A percentile compares a stretch with the other conserved stretches of the same genome.
phyloP scores from a whole-genome alignment of 768 basidiomycete species.

The Russula earlei region DNA sequence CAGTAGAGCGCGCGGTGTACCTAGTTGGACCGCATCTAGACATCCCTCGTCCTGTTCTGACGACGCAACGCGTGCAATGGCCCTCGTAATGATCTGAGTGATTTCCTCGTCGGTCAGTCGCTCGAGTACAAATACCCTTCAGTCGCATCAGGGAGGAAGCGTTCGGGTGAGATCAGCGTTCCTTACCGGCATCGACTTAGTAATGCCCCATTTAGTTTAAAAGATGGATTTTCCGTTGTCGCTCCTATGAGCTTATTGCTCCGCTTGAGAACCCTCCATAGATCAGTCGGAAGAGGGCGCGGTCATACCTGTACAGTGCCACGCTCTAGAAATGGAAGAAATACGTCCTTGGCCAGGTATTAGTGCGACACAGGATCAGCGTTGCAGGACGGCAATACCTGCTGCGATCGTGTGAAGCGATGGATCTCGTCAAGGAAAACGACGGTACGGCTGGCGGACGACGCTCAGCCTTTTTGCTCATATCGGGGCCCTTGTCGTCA shows the following conservation, averaged over 20 bases:
- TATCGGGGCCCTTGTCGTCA: not conserved
- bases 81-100: constrained; percentile 46
- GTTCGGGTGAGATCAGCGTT: not conserved
- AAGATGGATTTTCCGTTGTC: constrained; percentile 86
- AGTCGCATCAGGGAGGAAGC: not conserved
- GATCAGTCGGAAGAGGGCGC: not conserved
- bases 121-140: constrained; percentile 66
- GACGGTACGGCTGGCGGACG: constrained; percentile 49
- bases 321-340: constrained; percentile 74
- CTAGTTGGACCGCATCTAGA: too few relatives aligned
- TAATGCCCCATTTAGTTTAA: constrained; percentile 67
- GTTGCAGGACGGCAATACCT: constrained; percentile 30
- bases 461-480: not conserved
- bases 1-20: not conserved
- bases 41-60: not conserved
- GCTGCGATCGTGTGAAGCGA: constrained; percentile 65
- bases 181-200: constrained; percentile 70
- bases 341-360: constrained; percentile 48
- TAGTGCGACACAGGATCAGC: constrained; percentile 9
- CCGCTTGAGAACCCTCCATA: not conserved
- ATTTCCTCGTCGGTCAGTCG: constrained; percentile 60
- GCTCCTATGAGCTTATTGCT: constrained; percentile 59
- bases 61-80: constrained; percentile 30
- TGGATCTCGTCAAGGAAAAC: constrained; percentile 83
- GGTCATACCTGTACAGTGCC: constrained; percentile 55